Base-by-base conservation (phyloP, 176 grass and related monocot genomes). In the Puccinellia tenuiflora region DNA sequence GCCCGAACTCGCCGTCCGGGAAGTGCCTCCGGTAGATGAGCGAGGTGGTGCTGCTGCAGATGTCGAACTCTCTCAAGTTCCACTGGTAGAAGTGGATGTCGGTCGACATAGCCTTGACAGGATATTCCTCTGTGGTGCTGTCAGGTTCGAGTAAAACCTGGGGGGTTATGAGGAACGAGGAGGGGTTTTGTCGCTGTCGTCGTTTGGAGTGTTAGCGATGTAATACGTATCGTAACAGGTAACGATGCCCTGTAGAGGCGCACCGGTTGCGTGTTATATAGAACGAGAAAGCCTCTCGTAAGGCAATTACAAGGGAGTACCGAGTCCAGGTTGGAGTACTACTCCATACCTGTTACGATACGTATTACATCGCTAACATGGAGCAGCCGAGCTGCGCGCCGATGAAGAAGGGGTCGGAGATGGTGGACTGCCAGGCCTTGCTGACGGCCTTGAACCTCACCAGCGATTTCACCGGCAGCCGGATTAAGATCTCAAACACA, bases 341-440 rank as follows among this genome's bases (percentile, higher is more conserved):
- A n/a, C n/a, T n/a, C n/a, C n/a, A n/a, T n/a, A n/a, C n/a, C n/a
- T n/a, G n/a, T n/a, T n/a, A n/a, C n/a, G n/a, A n/a, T n/a, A n/a
- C n/a, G n/a, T n/a, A n/a, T n/a, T n/a, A n/a, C n/a, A n/a, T n/a
- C n/a, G n/a, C n/a, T n/a, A n/a, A n/a, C n/a, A n/a, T n/a, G n/a
- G n/a, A 83, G 71, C 56, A 15, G 2, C 7, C 13, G 42, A 83
- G 81, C 0, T 83, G 81, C 13, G 20, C 70, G 2, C 2, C 14
- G 5, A 38, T 14, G 11, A 75, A 83, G 17, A 30, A 35, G 1
- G 81, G 70, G 13, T 75, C 54, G 8, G 81, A 75, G 39, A 75
- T 75, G 20, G 12, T 75, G 69, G 81, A 15, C 0, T 25, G 21
- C 80, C 80, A 72, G 24, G 67, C 80, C 80, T 73, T 82, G 37